Evolutionary conservation across 768 basidiomycete genomes (phyloP).

Genomic region (Mycena sanguinolenta): DNA sequence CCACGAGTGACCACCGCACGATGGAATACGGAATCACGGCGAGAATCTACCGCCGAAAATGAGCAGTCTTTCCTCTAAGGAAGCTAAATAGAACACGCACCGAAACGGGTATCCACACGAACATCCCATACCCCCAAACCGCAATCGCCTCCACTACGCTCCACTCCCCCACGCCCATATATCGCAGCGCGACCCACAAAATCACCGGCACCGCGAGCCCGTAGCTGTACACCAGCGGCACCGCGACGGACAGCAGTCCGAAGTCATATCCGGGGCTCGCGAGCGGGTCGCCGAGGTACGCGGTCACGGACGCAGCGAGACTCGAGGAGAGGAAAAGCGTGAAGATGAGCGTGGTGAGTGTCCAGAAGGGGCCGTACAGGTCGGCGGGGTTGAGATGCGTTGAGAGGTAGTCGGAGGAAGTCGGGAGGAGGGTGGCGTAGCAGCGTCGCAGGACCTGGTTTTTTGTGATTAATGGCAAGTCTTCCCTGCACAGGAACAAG

Average conservation of each 20-base stretch:
- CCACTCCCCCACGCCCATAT: constrained; percentile 92
- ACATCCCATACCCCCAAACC: constrained; percentile 86
- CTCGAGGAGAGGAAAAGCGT: constrained; percentile 94
- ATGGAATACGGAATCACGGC: constrained; percentile 89
- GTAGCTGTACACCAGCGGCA: constrained; percentile 89
- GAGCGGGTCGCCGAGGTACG: constrained; percentile 76
- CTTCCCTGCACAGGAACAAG: no score
- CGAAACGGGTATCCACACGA: constrained; percentile 91
- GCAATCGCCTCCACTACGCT: constrained; percentile 86
- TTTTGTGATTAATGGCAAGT: no score
- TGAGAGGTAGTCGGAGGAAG: constrained; percentile 66
- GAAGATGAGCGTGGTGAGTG: constrained; percentile 94
- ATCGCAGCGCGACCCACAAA: constrained; percentile 88
- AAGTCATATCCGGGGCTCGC: constrained; percentile 81
- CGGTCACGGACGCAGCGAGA: constrained; percentile 87
- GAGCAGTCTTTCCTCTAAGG: no score
- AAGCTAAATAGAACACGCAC: constrained; percentile 57
- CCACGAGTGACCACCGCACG: constrained; percentile 85
- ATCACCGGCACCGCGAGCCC: constrained; percentile 85
- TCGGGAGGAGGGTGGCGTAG: constrained; percentile 84
- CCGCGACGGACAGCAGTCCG: constrained; percentile 84
- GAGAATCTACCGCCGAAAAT: constrained; percentile 74
- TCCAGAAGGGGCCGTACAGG: constrained; percentile 97
- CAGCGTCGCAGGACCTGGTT: constrained; percentile 73
- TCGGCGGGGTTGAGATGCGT: constrained; percentile 79